Evolutionary conservation across 768 basidiomycete genomes (phyloP).

Genomic region (Tulasnella sp.): DNA sequence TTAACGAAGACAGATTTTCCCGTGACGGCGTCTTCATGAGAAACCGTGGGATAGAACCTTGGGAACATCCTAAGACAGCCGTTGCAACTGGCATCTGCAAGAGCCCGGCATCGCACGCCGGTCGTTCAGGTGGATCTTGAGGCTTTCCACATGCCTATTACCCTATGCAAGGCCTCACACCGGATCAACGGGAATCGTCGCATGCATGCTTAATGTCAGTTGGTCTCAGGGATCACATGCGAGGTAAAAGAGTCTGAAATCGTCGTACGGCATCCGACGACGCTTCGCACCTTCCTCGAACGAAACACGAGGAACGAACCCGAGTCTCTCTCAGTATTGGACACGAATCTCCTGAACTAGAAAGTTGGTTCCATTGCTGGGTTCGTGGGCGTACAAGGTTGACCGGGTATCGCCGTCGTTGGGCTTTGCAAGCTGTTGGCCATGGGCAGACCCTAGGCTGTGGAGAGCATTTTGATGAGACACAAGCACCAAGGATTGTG

Average conservation of each 20-base stretch:
- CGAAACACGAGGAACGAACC: not conserved
- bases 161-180: not conserved
- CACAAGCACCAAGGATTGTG: not conserved
- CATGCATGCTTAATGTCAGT: not conserved
- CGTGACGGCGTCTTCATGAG: not conserved
- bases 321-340: not conserved
- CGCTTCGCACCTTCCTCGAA: not conserved
- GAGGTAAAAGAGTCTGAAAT: not conserved
- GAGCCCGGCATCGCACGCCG: not conserved
- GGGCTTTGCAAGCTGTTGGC: not conserved
- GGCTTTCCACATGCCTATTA: not conserved
- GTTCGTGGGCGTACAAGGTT: not conserved
- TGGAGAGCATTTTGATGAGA: not conserved
- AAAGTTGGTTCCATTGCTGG: not conserved
- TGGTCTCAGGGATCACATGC: constrained; percentile 1
- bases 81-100: not conserved
- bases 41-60: not conserved
- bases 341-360: not conserved
- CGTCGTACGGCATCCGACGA: not conserved
- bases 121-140: not conserved
- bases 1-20: not conserved
- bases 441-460: not conserved
- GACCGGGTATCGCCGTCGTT: not conserved
- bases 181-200: not conserved
- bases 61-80: not conserved